Evolutionary conservation across 306 rosid genomes (phyloP).

Genomic region (Mimosa pudica): DNA sequence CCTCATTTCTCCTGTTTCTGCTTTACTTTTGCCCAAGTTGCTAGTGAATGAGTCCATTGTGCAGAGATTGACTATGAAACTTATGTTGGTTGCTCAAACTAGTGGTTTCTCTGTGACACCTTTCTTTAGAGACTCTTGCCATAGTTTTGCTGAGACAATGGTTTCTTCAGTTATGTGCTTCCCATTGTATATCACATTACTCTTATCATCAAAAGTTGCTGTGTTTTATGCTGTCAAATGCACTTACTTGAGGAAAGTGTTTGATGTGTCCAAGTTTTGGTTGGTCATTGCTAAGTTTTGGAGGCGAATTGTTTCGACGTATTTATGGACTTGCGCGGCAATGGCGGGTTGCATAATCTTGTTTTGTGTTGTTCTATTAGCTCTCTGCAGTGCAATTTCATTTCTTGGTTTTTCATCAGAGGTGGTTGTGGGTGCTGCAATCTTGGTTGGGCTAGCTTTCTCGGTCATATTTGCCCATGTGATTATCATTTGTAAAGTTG

Average conservation of each 20-base stretch:
- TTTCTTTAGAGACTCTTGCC: constrained; percentile 73
- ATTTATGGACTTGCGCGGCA: constrained; percentile 63
- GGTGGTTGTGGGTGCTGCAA: constrained; percentile 57
- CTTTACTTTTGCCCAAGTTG: constrained; percentile 68
- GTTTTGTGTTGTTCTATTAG: constrained; percentile 68
- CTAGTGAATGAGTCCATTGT: constrained; percentile 64
- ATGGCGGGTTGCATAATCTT: constrained; percentile 64
- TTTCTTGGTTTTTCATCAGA: constrained; percentile 54
- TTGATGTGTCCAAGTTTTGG: constrained; percentile 61
- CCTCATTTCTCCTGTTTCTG: constrained; percentile 86
- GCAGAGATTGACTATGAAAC: constrained; percentile 59
- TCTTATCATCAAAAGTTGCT: constrained; percentile 71
- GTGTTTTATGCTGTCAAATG: constrained; percentile 81
- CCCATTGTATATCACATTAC: constrained; percentile 69
- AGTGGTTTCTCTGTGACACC: constrained; percentile 89
- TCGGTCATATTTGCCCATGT: constrained; percentile 84
- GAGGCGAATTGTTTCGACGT: constrained; percentile 71
- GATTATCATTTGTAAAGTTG: constrained; percentile 73
- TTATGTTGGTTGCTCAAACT: constrained; percentile 69
- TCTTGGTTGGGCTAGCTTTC: constrained; percentile 66
- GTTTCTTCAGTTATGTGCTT: constrained; percentile 65
- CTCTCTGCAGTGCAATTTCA: constrained; percentile 64
- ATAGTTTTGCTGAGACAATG: constrained; percentile 63
- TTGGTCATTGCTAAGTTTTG: constrained; percentile 60
- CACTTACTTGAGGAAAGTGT: constrained; percentile 63